Base-by-base conservation (phyloP, 345 rosid genomes). In the Eucalyptus pauciflora region DNA sequence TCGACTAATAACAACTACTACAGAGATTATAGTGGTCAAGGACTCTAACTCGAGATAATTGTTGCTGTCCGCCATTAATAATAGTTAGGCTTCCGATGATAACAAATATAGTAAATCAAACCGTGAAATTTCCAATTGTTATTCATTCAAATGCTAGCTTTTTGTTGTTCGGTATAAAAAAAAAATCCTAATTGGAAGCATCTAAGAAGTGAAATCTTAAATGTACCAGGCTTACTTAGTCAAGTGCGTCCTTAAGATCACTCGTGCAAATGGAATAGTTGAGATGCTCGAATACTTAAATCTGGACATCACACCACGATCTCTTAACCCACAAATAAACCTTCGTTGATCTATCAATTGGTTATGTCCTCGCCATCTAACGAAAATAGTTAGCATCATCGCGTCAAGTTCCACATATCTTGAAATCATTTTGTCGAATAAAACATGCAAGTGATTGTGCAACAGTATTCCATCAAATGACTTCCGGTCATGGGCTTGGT, bases 231-330 rank as follows among this genome's bases (percentile, higher is more conserved):
- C 10, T 52, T 18, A 52, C 58, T 52, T 52, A 3, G 31, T 60
- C 13, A 29, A 60, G 69, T 27, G 31, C 7, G 7, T 18, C 31
- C 31, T 60, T 60, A 13, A 27, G 16, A 60, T 60, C 14, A 6
- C 31, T 60, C 33, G 4, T 27, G n/a, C 0, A 60, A 0, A 25
- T 12, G n/a, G 69, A 60, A 6, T 60, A 27, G 69, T 27, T 4
- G 31, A 27, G 69, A 25, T 60, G 69, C 69, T 60, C 69, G 15
- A 13, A 12, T 2, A 60, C 31, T 60, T 60, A 56, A 56, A 22
- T 56, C 62, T 4, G 62, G 29, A 22, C 12, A 56, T 8, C 15
- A 60, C 13, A 10, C 15, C 8, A 5, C 15, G 0, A 60, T 12
- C 69, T 13, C 69, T 60, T 5, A 25, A 60, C 31, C 31, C 69